Percentiles rank a stretch among this genome's conserved stretches.
These are phyloP conservation scores for Candida broadrunensis DNA, from an alignment of 805 yeast species.

Conservation along the genomic window DNA sequence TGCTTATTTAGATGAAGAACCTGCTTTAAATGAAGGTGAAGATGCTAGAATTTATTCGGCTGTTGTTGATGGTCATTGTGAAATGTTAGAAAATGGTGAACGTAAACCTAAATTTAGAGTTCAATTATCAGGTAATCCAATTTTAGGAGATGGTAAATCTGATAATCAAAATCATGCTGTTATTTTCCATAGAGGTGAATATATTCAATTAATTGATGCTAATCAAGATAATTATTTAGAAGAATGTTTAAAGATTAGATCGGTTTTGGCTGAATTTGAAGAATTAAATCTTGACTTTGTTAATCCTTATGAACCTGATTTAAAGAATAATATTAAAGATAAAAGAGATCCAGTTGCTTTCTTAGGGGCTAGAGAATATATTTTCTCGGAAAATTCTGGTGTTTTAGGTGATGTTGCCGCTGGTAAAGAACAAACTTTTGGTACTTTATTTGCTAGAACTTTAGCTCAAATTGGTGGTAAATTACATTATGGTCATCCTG, in stretches of 20 bases:
- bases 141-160: conserved; percentile 81
- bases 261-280: conserved; percentile 74
- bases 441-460: conserved; percentile 79
- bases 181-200: conserved; percentile 76
- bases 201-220: conserved; percentile 77
- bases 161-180: conserved; percentile 80
- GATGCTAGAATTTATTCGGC: conserved; percentile 55
- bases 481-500: conserved; percentile 86
- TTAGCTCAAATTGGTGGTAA: conserved; percentile 81
- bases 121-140: conserved; percentile 74
- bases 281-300: conserved; percentile 59
- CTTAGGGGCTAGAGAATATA: conserved; percentile 80
- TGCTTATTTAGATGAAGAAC: conserved; percentile 57
- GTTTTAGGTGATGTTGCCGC: conserved; percentile 85
- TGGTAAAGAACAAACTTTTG: conserved; percentile 85
- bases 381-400: conserved; percentile 80
- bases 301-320: conserved; percentile 76
- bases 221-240: conserved; percentile 82
- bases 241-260: conserved; percentile 76
- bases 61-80: conserved; percentile 70
- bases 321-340: conserved; percentile 52
- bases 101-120: conserved; percentile 63
- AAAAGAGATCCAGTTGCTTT: conserved; percentile 66
- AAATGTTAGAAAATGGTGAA: conserved; percentile 53
- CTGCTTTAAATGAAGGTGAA: conserved; percentile 38